Base-by-base conservation (phyloP, 768 basidiomycete genomes). In the Auricularia sp. region DNA sequence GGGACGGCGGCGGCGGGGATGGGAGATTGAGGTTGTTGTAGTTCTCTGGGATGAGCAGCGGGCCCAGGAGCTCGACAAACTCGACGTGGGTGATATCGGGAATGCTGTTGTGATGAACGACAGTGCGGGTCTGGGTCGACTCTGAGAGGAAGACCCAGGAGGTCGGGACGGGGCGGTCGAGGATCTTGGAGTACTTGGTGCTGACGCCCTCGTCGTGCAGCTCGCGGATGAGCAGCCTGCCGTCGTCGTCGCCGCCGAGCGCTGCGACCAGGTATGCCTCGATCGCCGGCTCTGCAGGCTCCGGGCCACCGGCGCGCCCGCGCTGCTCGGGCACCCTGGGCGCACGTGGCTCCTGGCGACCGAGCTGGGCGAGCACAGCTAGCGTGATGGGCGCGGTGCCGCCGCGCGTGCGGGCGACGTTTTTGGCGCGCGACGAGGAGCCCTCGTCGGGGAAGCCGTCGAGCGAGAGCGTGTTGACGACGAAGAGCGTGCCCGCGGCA, bases 51-150 rank as follows among this genome's bases (percentile, higher is more conserved):
- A 86, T 88, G 23, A 93, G 82, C 29, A 92, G 72, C n/a, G 91
- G 91, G 0, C 90, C 90, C 1, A 92, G 78, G 58, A 90, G 76
- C 3, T 86, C 82, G 47, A 93, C 85, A 69, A 93, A 92, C 70
- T 93, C 91, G 67, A 92, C 91, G 68, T 93, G 91, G 0, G 89
- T 88, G 66, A 92, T 84, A 67, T 93, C 91, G 0, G 90, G 91
- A 7, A 93, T 79, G 2, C 91, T 90, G 68, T 93, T 93, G 74
- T 93, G 90, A 73, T 93, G 91, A 68, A 92, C 84, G 61, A 91
- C 85, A 12, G 89, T 87, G 47, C 84, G 82, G 8, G 81, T 74
- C 70, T 83, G 80, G 56, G 80, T 81, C 65, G 88, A 82, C 44
- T 77, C 86, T 87, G 66, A 3, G 61, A 56, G 36, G 35, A 93